Percentiles rank a stretch among this genome's conserved stretches.
phyloP scores from a whole-genome alignment of 2,329 filamentous ascomycete species.

The Aspergillus jensenii region DNA sequence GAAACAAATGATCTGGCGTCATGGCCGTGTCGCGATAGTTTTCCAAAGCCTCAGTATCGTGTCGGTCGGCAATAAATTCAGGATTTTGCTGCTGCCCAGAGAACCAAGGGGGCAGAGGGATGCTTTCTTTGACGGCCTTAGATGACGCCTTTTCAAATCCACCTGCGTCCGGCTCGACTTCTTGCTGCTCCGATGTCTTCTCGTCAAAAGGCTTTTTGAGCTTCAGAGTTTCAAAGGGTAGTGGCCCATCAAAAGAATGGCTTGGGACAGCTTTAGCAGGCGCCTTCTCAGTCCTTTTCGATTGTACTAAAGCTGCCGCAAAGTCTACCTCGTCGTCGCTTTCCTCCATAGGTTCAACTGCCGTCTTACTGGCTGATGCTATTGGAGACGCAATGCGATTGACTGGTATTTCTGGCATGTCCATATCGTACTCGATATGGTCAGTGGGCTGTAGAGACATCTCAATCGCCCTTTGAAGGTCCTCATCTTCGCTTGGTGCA shows the following conservation, averaged over 20 bases:
- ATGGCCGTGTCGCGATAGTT: slow-evolving; percentile 21
- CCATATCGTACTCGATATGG: slow-evolving; percentile 38
- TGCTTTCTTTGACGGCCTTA: slow-evolving; percentile 30
- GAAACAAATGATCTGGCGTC: slow-evolving; percentile 25
- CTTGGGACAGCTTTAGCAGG: slow-evolving; percentile 41
- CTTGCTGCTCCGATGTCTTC: slow-evolving; percentile 43
- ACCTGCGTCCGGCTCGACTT: slow-evolving; percentile 57
- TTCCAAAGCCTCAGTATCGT: slow-evolving; percentile 24
- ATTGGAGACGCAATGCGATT: slow-evolving; percentile 50
- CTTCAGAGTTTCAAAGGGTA: slow-evolving; percentile 83
- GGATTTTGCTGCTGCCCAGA: slow-evolving; percentile 31
- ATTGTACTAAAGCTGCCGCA: slow-evolving; percentile 70
- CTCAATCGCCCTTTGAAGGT: slow-evolving; percentile 78
- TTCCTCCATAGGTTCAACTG: slow-evolving; percentile 39
- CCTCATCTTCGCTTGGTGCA: slow-evolving; percentile 61
- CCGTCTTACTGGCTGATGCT: slow-evolving; percentile 24
- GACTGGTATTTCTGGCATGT: slow-evolving; percentile 34
- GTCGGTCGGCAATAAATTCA: slow-evolving; percentile 31
- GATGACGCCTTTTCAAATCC: slow-evolving; percentile 61
- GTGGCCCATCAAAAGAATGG: slow-evolving; percentile 71
- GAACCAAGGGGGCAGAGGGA: slow-evolving; percentile 50
- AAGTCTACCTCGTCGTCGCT: slow-evolving; percentile 76
- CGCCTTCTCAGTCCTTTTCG: slow-evolving; percentile 60
- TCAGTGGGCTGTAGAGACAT: slow-evolving; percentile 65
- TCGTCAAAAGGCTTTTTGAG: slow-evolving; percentile 62